A percentile compares a stretch with the other conserved stretches of the same genome.
Evolutionary conservation across 306 rosid genomes (phyloP).

Genomic region (Boehmeria nivea): DNA sequence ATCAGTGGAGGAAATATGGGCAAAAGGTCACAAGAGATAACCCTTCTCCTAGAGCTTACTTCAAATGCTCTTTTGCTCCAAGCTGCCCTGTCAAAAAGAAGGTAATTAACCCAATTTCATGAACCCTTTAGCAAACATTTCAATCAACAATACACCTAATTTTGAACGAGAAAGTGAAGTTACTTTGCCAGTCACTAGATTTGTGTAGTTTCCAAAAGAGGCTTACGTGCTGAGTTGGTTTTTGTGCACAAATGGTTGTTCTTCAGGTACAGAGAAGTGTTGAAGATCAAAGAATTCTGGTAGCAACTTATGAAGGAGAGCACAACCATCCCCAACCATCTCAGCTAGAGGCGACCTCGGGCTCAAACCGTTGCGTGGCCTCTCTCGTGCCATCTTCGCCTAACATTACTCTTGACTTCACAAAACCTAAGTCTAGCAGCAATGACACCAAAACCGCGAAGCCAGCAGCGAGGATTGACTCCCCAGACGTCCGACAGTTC

Average conservation of each 20-base stretch:
- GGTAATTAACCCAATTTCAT: conserved; percentile 33
- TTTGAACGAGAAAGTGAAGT: neutral
- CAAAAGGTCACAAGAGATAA: conserved; percentile 98
- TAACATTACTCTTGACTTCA: conserved; percentile 49
- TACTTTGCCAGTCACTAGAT: conserved; percentile 3
- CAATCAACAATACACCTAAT: neutral
- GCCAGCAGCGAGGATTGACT: conserved; percentile 34
- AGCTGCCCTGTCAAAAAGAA: conserved; percentile 93
- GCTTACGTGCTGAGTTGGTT: neutral
- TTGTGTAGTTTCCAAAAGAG: neutral
- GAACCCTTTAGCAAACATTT: neutral
- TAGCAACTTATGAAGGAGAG: conserved; percentile 97
- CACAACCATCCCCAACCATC: conserved; percentile 74
- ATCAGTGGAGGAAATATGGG: conserved; percentile 97
- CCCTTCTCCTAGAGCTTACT: conserved; percentile 96
- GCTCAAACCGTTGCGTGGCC: conserved; percentile 35
- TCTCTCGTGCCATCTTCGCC: conserved; percentile 41
- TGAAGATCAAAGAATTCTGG: conserved; percentile 81
- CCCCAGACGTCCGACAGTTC: conserved; percentile 49
- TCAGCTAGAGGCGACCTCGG: conserved; percentile 52
- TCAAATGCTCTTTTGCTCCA: conserved; percentile 99
- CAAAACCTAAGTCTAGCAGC: conserved; percentile 41
- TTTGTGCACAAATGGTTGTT: conserved; percentile 1
- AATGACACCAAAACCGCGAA: conserved; percentile 28
- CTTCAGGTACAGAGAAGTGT: conserved; percentile 91